Percentiles rank a stretch among this genome's conserved stretches.
Conservation (phyloP, 2,329 filamentous ascomycete species). For the Aureobasidium sp. region DNA sequence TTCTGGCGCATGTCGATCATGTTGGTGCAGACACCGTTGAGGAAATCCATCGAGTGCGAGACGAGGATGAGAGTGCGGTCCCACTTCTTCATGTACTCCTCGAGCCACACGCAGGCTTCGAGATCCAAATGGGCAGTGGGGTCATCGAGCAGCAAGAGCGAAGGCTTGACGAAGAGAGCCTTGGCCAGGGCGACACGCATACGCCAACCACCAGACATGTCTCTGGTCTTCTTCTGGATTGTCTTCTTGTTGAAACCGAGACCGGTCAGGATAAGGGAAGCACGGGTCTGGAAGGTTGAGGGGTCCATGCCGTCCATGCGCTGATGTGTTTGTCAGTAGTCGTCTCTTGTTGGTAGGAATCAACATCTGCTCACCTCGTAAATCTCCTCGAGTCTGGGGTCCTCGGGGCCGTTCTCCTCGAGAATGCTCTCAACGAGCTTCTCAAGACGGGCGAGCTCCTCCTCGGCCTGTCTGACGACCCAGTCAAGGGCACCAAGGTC, state of each 20-base stretch:
- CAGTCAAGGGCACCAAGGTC: conserved; percentile 91
- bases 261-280: conserved; percentile 94
- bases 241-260: conserved; percentile 98
- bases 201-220: conserved; percentile 99
- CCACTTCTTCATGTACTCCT: conserved; percentile 99
- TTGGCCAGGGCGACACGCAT: conserved; percentile 98
- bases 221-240: conserved; percentile 99
- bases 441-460: conserved; percentile 85
- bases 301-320: conserved; percentile 99
- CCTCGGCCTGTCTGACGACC: conserved; percentile 92
- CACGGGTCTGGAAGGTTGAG: conserved; percentile 90
- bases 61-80: conserved; percentile 93
- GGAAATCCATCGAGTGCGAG: conserved; percentile 97
- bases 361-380: conserved; percentile 67
- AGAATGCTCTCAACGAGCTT: conserved; percentile 81
- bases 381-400: conserved; percentile 80
- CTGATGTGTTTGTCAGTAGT: conserved; percentile 29
- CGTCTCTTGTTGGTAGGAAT: conserved; percentile 13
- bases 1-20: conserved; percentile 98
- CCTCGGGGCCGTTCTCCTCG: conserved; percentile 87
- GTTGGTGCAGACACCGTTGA: conserved; percentile 96
- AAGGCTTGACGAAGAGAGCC: conserved; percentile 97
- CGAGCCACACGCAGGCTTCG: conserved; percentile 98
- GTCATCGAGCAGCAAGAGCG: conserved; percentile 90
- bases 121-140: conserved; percentile 98